Percentiles rank a stretch among this genome's conserved stretches.
phyloP scores from a whole-genome alignment of 169 alveolate species.

The Plasmodium cynomolgi region DNA sequence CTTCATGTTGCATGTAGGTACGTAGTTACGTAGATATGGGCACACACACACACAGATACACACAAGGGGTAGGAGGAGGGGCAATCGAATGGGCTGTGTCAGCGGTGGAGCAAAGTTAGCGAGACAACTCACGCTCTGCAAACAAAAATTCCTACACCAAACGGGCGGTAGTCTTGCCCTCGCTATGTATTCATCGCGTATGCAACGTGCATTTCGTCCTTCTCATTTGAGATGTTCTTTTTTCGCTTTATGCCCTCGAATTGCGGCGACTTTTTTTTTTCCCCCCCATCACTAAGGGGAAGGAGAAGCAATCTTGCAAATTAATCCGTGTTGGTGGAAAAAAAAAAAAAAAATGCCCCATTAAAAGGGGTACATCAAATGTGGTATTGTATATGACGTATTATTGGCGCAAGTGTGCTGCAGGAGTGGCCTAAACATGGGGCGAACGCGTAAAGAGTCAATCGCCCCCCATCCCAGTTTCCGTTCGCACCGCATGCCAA shows the following conservation, averaged over 20 bases:
- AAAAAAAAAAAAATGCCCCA: neutral
- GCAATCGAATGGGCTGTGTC: neutral
- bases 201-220: neutral
- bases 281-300: neutral
- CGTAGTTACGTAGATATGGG: neutral
- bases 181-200: neutral
- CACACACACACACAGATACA: neutral
- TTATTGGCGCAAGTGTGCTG: neutral
- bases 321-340: neutral
- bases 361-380: neutral
- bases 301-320: neutral
- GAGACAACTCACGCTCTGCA: neutral
- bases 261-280: neutral
- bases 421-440: neutral
- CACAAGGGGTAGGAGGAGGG: neutral
- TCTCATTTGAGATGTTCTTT: neutral
- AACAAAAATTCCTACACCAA: neutral
- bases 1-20: neutral
- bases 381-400: neutral
- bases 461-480: neutral
- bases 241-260: neutral
- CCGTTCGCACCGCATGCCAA: neutral
- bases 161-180: neutral
- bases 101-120: neutral
- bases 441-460: neutral